Percentiles rank a stretch among this genome's conserved stretches.
phyloP scores from a whole-genome alignment of 2,329 filamentous ascomycete genomes.

The Fusarium pseudonygamai region DNA sequence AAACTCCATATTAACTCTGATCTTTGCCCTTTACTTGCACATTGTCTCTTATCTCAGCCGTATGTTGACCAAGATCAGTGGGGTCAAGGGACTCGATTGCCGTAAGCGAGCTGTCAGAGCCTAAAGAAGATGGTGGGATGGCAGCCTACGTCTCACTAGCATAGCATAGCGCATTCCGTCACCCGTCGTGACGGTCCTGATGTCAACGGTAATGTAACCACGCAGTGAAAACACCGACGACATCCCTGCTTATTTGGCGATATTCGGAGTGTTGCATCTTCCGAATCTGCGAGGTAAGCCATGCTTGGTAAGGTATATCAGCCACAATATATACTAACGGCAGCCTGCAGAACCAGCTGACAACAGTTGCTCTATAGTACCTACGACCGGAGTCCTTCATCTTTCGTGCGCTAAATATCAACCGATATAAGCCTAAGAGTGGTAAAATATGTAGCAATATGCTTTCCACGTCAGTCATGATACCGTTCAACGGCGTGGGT shows the following conservation, averaged over 20 bases:
- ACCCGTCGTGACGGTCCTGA: neutral
- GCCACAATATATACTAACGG: neutral
- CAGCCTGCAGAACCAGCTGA: neutral
- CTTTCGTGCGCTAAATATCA: neutral
- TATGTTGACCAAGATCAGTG: neutral
- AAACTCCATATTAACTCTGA: slow-evolving; percentile 11
- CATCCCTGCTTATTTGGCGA: slow-evolving; percentile 17
- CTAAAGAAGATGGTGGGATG: slow-evolving; percentile 3
- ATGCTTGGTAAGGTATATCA: slow-evolving; percentile 2
- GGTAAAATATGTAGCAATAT: neutral
- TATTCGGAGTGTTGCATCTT: neutral
- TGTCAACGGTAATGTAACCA: slow-evolving; percentile 14
- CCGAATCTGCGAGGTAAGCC: neutral
- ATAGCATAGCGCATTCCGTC: slow-evolving; percentile 4
- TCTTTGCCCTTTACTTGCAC: neutral
- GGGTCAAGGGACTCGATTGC: neutral
- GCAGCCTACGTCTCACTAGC: neutral
- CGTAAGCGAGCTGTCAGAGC: slow-evolving; percentile 35
- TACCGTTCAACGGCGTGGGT: neutral
- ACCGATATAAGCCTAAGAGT: neutral
- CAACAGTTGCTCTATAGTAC: neutral
- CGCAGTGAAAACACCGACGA: neutral
- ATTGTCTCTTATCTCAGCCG: slow-evolving; percentile 28
- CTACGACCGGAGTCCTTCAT: neutral
- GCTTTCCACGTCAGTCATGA: slow-evolving; percentile 5